A percentile compares a stretch with the other conserved stretches of the same genome.
These are phyloP conservation scores for Adiantum capillusveneris DNA, from an alignment of 75 land plant species.

Conservation along the genomic window DNA sequence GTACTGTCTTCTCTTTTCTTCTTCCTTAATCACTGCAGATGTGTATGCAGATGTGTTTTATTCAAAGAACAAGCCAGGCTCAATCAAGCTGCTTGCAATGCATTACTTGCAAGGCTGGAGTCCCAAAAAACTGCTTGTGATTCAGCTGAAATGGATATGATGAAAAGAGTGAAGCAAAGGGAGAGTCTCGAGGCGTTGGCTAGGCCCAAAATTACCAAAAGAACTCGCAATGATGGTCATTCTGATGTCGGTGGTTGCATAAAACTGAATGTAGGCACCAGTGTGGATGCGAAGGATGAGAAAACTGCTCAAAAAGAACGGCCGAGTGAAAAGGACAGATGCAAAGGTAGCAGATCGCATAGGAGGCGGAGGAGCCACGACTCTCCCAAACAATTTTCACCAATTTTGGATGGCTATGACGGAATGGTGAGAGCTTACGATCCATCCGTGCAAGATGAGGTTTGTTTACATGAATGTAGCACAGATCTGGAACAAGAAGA, in stretches of 20 bases:
- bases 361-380: too few relatives aligned
- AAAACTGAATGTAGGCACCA: constrained; percentile 7
- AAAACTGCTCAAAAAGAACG: too few relatives aligned
- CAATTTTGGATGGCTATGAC: too few relatives aligned
- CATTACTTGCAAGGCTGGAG: constrained; percentile 85
- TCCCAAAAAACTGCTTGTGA: constrained; percentile 78
- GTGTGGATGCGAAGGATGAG: constrained; percentile 36
- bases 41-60: constrained; percentile 53
- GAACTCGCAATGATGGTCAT: neutral
- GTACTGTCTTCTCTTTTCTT: neutral
- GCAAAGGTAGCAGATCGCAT: too few relatives aligned
- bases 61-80: constrained; percentile 88
- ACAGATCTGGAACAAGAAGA: too few relatives aligned
- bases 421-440: too few relatives aligned
- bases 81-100: constrained; percentile 70
- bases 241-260: neutral
- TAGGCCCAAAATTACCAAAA: constrained; percentile 12
- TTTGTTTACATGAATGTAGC: too few relatives aligned
- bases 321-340: too few relatives aligned
- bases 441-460: too few relatives aligned
- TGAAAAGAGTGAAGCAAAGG: constrained; percentile 41
- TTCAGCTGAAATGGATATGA: constrained; percentile 63
- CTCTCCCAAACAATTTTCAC: too few relatives aligned
- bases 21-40: too few relatives aligned
- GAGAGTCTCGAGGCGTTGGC: constrained; percentile 51